Conservation (phyloP, 805 yeast genomes). For the Lachancea dasiensis region DNA sequence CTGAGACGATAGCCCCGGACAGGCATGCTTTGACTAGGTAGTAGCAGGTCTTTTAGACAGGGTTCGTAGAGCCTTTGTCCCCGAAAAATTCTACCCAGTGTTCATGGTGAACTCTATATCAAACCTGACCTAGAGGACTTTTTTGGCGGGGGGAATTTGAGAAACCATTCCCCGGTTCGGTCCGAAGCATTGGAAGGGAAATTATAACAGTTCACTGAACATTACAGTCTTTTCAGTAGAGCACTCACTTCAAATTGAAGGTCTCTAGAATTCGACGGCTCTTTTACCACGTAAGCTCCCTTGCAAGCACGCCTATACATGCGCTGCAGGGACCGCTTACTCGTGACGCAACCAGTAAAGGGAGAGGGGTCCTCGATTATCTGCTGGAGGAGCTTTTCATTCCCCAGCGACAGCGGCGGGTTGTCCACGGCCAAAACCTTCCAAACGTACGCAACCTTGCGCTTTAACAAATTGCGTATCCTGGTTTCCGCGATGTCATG, state of each 20-base stretch:
- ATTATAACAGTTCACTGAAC: too few species aligned
- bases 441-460: constrained; percentile 15
- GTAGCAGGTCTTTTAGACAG: too few species aligned
- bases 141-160: too few species aligned
- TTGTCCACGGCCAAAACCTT: constrained; percentile 19
- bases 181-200: too few species aligned
- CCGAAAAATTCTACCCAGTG: too few species aligned
- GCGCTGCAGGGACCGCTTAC: constrained; percentile 12
- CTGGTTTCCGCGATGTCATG: constrained; percentile 17
- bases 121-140: too few species aligned
- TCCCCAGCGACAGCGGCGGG: constrained; percentile 12
- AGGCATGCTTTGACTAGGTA: too few species aligned
- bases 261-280: constrained; percentile 6
- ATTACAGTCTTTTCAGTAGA: constrained; percentile 4
- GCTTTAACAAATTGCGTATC: constrained; percentile 16
- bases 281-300: constrained; percentile 16
- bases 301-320: constrained; percentile 18
- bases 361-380: constrained; percentile 10
- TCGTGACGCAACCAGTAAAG: background rate
- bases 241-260: constrained; percentile 5
- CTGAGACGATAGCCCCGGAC: too few species aligned
- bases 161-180: too few species aligned
- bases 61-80: too few species aligned
- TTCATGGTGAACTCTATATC: too few species aligned
- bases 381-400: constrained; percentile 13